Evolutionary conservation across 2,329 filamentous ascomycete species (phyloP), one percentile per base, ranked within the genome.

Genomic region (Fusarium buharicum): DNA sequence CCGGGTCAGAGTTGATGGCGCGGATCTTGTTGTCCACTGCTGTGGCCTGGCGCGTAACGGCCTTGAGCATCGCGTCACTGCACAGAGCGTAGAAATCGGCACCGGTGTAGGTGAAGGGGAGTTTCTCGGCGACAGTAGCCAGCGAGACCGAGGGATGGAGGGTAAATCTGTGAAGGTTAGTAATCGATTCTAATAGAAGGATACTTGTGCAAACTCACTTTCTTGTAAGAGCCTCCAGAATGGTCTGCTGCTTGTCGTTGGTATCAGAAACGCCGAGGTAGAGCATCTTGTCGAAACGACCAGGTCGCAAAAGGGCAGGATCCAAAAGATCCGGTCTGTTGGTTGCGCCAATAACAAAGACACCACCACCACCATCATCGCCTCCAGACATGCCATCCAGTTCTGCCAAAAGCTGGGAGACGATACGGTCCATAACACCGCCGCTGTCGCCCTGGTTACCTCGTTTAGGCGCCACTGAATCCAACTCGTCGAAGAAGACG

Each of bases 11-110:
- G 69, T 91, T 91, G 74, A 96, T 81, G 5, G 83, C 81, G 18
- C 84, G 84, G 66, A 99, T 90, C 75, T 95, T 95, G 46, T 86
- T 82, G 74, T 99, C 95, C 3, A 98, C 93, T 2, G 86, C 82
- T 2, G 87, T 85, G 3, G 95, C 93, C 73, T 96, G 92, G 6
- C 95, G 88, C 3, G 95, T 99, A 55, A 99, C 94, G 17, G 95
- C 95, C 76, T 99, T 98, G 67, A 99, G 89, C 95, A 99, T 99
- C 47, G 95, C 93, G 75, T 99, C 95, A 38, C 93, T 97, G 80
- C 94, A 98, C 17, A 99, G 84, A 1, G 95, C 95, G 77, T 99
- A 99, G 73, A 99, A 89, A 78, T 99, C 95, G 62, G 95, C 95
- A 72, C 95, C 95, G 0, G 95, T 99, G 78, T 97, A 99, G 3